phyloP scores from a whole-genome alignment of 1,284 basidiomycete species.

The Chalciporus sp. region DNA sequence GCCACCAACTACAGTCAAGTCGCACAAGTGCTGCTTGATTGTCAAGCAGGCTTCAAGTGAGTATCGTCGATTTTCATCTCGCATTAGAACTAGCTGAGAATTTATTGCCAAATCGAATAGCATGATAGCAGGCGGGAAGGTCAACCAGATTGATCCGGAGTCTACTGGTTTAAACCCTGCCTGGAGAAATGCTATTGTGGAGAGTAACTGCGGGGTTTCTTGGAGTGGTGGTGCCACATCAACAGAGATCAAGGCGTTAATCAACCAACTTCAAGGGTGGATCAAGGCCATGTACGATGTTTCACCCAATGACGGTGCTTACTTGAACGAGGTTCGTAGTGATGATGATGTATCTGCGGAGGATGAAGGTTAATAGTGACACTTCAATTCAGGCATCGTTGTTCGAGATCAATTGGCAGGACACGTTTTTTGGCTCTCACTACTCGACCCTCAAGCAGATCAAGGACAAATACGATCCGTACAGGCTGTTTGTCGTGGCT shows the following conservation, averaged over 20 bases:
- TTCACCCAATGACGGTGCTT: slow-evolving; percentile 39
- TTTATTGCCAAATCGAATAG: slow-evolving; percentile 20
- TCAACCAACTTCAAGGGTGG: slow-evolving; percentile 29
- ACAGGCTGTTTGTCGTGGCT: slow-evolving; percentile 44
- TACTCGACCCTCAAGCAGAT: slow-evolving; percentile 41
- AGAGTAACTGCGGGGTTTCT: slow-evolving; percentile 20
- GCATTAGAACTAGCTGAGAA: background rate
- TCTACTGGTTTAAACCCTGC: slow-evolving; percentile 45
- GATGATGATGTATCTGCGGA: too few relatives aligned
- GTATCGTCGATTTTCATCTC: background rate
- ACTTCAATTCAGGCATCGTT: slow-evolving; percentile 38
- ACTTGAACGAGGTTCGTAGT: slow-evolving; percentile 45
- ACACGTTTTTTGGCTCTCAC: slow-evolving; percentile 48
- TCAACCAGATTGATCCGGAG: slow-evolving; percentile 37
- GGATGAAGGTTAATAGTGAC: background rate
- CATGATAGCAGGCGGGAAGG: slow-evolving; percentile 42
- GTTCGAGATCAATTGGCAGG: slow-evolving; percentile 40
- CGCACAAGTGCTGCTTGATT: slow-evolving; percentile 1
- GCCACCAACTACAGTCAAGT: slow-evolving; percentile 12
- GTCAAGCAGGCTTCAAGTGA: background rate
- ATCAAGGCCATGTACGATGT: slow-evolving; percentile 24
- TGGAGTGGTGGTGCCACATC: slow-evolving; percentile 39
- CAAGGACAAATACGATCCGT: slow-evolving; percentile 47
- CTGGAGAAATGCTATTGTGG: slow-evolving; percentile 42
- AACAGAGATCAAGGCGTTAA: slow-evolving; percentile 29